These are phyloP conservation scores for Aspergillus eucalypticola DNA, from an alignment of 2,329 filamentous ascomycete genomes.

Conservation along the genomic window DNA sequence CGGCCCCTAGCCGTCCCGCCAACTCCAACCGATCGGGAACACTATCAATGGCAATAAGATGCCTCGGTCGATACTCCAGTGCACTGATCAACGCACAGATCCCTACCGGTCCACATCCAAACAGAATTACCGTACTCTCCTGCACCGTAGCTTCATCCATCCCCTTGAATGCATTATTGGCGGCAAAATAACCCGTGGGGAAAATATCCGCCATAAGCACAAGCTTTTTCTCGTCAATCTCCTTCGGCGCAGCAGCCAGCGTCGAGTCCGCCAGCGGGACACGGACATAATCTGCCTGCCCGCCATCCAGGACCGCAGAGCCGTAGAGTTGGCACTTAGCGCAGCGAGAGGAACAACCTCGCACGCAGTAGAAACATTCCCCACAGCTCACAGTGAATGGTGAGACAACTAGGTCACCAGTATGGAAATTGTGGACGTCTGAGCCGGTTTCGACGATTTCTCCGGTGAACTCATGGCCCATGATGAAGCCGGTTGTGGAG, in stretches of 20 bases:
- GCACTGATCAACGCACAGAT: constrained; percentile 79
- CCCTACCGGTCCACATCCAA: constrained; percentile 81
- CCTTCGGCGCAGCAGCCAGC: constrained; percentile 66
- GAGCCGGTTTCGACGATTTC: constrained; percentile 66
- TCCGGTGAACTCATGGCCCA: constrained; percentile 82
- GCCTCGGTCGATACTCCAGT: constrained; percentile 67
- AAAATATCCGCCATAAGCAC: constrained; percentile 61
- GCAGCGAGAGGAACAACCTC: constrained; percentile 74
- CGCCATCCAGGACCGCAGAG: constrained; percentile 67
- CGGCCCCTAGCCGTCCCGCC: constrained; percentile 71
- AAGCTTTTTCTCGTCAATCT: constrained; percentile 70
- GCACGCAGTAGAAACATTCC: constrained; percentile 79
- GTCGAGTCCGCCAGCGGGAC: constrained; percentile 79
- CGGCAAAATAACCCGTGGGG: constrained; percentile 76
- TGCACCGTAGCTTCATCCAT: constrained; percentile 51
- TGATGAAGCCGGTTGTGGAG: constrained; percentile 63
- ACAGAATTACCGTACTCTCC: constrained; percentile 59
- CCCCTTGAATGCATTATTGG: constrained; percentile 69
- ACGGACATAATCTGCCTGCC: constrained; percentile 77
- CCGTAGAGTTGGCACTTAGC: constrained; percentile 69
- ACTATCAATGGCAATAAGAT: constrained; percentile 76
- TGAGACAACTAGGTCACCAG: constrained; percentile 75
- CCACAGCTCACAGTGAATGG: constrained; percentile 79
- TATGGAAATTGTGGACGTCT: constrained; percentile 57
- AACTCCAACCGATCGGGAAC: constrained; percentile 71